Conservation (phyloP, 2,329 filamentous ascomycete species). For the Venturia nashicola region DNA sequence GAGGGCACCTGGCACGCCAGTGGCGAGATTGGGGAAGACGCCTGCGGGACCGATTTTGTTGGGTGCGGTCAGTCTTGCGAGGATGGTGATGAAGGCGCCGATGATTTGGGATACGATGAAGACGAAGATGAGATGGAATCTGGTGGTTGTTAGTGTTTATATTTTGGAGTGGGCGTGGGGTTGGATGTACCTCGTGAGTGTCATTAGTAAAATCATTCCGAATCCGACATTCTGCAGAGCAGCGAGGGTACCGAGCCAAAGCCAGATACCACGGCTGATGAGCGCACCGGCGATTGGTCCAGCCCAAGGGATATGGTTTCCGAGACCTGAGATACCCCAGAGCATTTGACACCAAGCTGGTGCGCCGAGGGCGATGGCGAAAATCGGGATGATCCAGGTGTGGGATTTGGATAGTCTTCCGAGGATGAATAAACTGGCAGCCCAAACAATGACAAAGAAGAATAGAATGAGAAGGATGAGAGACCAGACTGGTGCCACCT, state of each 20-base stretch:
- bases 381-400: conserved; percentile 55
- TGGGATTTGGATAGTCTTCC: conserved; percentile 43
- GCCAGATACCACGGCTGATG: conserved; percentile 46
- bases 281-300: conserved; percentile 41
- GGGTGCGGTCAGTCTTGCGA: conserved; percentile 47
- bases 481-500: conserved; percentile 43
- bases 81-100: conserved; percentile 49
- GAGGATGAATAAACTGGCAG: conserved; percentile 38
- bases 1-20: conserved; percentile 33
- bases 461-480: conserved; percentile 45
- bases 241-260: conserved; percentile 56
- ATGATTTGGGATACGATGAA: conserved; percentile 49
- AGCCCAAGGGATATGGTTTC: conserved; percentile 51
- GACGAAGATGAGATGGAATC: conserved; percentile 52
- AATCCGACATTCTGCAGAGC: conserved; percentile 53
- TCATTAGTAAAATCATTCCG: conserved; percentile 56
- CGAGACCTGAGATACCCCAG: conserved; percentile 50
- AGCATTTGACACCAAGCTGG: conserved; percentile 58
- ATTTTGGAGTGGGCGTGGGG: not conserved
- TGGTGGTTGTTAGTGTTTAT: not conserved
- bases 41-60: conserved; percentile 48
- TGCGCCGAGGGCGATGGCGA: conserved; percentile 53
- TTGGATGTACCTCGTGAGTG: conserved; percentile 33
- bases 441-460: conserved; percentile 46
- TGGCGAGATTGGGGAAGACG: conserved; percentile 51